These are phyloP conservation scores for Scedosporium apiospermum DNA, from an alignment of 2,329 filamentous ascomycete species.

Conservation along the genomic window DNA sequence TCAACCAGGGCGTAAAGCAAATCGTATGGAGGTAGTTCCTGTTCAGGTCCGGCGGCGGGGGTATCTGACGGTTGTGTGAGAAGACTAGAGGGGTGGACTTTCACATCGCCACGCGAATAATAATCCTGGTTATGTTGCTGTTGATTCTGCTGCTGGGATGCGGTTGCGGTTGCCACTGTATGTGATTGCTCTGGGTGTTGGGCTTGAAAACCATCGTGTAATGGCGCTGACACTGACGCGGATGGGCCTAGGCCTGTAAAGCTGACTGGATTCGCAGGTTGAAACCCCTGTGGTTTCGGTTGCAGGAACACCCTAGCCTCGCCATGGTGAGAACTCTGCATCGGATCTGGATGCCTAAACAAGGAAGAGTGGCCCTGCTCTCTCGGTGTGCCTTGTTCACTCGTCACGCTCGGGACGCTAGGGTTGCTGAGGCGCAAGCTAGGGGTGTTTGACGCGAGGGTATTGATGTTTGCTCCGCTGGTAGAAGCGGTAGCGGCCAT, in stretches of 20 bases:
- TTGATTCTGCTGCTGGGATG: slow-evolving; percentile 16
- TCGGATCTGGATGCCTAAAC: slow-evolving; percentile 39
- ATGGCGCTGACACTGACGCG: slow-evolving; percentile 28
- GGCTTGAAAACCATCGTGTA: slow-evolving; percentile 35
- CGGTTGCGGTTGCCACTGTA: slow-evolving; percentile 26
- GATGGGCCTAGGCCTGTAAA: slow-evolving; percentile 28
- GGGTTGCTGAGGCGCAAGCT: slow-evolving; percentile 23
- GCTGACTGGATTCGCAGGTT: slow-evolving; percentile 36
- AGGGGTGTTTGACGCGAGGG: slow-evolving; percentile 14
- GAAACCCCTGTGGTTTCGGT: slow-evolving; percentile 26
- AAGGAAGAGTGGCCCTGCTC: slow-evolving; percentile 29
- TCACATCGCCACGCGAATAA: neutral
- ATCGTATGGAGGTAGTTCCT: slow-evolving; percentile 66
- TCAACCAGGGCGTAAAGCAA: slow-evolving; percentile 64
- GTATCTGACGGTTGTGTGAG: slow-evolving; percentile 22
- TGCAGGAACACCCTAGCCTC: slow-evolving; percentile 46
- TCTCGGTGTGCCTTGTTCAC: slow-evolving; percentile 47
- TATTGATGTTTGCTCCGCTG: slow-evolving; percentile 9
- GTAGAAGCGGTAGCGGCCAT: slow-evolving; percentile 27
- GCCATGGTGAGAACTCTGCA: slow-evolving; percentile 35
- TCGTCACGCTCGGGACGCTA: slow-evolving; percentile 39
- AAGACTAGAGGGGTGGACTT: neutral
- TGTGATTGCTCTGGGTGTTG: slow-evolving; percentile 30
- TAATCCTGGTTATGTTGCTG: neutral
- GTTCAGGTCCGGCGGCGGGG: slow-evolving; percentile 38